Conservation (phyloP, 768 basidiomycete species). For the Kwoniella newhampshirensis region DNA sequence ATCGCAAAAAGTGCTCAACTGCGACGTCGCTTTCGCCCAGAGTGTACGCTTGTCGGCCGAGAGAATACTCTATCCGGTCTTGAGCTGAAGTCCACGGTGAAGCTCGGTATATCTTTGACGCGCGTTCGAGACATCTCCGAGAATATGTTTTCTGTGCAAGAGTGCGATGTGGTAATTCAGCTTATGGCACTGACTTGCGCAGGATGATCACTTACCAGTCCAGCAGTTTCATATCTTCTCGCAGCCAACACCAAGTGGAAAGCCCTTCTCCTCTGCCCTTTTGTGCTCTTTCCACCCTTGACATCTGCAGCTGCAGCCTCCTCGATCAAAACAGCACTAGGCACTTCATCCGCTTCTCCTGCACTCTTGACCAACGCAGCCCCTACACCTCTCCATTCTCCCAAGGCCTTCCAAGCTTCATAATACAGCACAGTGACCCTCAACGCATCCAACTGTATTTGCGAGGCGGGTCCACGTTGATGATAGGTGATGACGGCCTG, state of each 20-base stretch:
- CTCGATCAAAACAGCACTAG: slow-evolving; percentile 55
- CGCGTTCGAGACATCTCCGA: slow-evolving; percentile 52
- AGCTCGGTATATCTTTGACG: slow-evolving; percentile 49
- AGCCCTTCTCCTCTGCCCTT: slow-evolving; percentile 42
- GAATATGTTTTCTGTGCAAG: slow-evolving; percentile 55
- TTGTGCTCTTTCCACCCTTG: slow-evolving; percentile 37
- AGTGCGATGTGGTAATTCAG: not conserved
- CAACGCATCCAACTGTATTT: slow-evolving; percentile 50
- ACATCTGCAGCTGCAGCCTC: slow-evolving; percentile 54
- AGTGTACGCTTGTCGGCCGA: slow-evolving; percentile 80
- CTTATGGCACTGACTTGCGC: not conserved
- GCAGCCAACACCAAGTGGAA: slow-evolving; percentile 55
- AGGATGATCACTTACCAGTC: slow-evolving; percentile 47
- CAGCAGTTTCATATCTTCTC: slow-evolving; percentile 55
- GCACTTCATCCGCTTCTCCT: slow-evolving; percentile 55
- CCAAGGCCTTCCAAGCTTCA: slow-evolving; percentile 48
- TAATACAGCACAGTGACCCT: slow-evolving; percentile 52
- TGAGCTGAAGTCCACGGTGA: slow-evolving; percentile 51
- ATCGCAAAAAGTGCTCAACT: slow-evolving; percentile 70
- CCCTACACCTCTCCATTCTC: slow-evolving; percentile 45
- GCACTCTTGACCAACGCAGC: slow-evolving; percentile 48
- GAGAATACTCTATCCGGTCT: slow-evolving; percentile 53
- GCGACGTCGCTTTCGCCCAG: slow-evolving; percentile 80
- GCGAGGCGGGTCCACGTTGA: slow-evolving; percentile 24
- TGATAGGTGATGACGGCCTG: slow-evolving; percentile 46